Evolutionary conservation across 805 yeast species (phyloP).

Genomic region (Candida caryicola): DNA sequence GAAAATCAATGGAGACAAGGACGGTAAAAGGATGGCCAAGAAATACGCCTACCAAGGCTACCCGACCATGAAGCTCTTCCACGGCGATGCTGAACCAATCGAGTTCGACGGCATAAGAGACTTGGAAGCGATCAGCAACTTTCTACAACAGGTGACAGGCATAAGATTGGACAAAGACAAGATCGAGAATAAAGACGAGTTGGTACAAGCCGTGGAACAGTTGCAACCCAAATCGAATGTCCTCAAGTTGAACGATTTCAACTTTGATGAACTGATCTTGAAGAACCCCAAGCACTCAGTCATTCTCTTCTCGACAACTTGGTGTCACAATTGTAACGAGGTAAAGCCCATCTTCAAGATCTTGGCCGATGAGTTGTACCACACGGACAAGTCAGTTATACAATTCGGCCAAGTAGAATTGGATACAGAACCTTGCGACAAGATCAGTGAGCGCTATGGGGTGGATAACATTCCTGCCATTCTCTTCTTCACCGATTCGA

Average conservation of each 20-base stretch:
- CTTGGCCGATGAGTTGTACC: slow-evolving; percentile 47
- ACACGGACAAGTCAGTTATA: slow-evolving; percentile 38
- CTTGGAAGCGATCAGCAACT: slow-evolving; percentile 49
- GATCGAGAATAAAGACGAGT: slow-evolving; percentile 8
- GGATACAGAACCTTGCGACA: slow-evolving; percentile 44
- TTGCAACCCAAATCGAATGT: slow-evolving; percentile 13
- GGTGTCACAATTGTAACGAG: slow-evolving; percentile 59
- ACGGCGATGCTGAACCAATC: slow-evolving; percentile 48
- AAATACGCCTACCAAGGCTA: slow-evolving; percentile 56
- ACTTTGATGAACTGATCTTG: slow-evolving; percentile 42
- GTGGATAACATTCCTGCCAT: slow-evolving; percentile 54
- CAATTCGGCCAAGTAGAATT: slow-evolving; percentile 32
- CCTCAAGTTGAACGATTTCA: slow-evolving; percentile 35
- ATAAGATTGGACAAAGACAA: slow-evolving; percentile 13
- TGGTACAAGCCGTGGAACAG: slow-evolving; percentile 18
- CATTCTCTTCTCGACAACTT: slow-evolving; percentile 56
- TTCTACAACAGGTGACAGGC: slow-evolving; percentile 41
- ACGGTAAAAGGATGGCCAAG: slow-evolving; percentile 47
- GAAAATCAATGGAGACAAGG: slow-evolving; percentile 58
- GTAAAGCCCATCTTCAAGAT: slow-evolving; percentile 50
- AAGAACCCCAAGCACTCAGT: slow-evolving; percentile 30
- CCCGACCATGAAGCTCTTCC: slow-evolving; percentile 63
- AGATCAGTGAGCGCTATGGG: slow-evolving; percentile 38
- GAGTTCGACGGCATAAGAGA: slow-evolving; percentile 57
- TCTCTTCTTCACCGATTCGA: slow-evolving; percentile 40